Conservation (phyloP, 2,329 filamentous ascomycete species). For the Epichloe aotearoae region DNA sequence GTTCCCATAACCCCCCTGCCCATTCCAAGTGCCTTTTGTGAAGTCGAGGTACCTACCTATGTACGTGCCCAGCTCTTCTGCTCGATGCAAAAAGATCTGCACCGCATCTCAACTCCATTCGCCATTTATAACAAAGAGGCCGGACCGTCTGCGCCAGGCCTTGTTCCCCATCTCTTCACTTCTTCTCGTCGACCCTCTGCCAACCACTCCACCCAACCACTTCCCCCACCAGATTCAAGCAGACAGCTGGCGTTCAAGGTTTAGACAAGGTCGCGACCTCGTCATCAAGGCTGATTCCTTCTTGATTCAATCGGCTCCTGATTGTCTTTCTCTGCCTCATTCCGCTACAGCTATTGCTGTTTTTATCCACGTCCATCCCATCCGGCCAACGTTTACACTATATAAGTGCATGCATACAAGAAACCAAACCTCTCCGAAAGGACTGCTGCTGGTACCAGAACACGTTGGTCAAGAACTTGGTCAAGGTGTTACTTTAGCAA, state of each 20-base stretch:
- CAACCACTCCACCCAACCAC: neutral
- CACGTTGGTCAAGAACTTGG: neutral
- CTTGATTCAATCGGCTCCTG: neutral
- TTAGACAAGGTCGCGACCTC: conserved; percentile 16
- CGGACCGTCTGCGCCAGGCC: conserved; percentile 9
- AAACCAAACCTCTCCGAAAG: neutral
- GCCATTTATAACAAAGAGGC: conserved; percentile 11
- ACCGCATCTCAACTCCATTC: conserved; percentile 8
- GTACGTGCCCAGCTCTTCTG: neutral
- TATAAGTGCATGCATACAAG: neutral
- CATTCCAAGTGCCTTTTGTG: neutral
- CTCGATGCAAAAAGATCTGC: conserved; percentile 5
- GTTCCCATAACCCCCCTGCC: conserved; percentile 4
- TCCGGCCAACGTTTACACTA: neutral
- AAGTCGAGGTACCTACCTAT: neutral
- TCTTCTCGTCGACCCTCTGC: neutral
- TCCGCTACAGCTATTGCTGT: neutral
- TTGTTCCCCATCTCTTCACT: conserved; percentile 3
- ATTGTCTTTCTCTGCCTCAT: neutral
- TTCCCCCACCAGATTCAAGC: conserved; percentile 8
- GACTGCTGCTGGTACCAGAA: neutral
- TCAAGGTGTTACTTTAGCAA: neutral
- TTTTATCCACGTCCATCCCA: neutral
- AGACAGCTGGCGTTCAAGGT: conserved; percentile 1
- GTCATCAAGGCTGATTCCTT: conserved; percentile 14